Evolutionary conservation across 139 green algal species (phyloP), one percentile per base, ranked within the genome.

Genomic region (Ostreobium quekettii): DNA sequence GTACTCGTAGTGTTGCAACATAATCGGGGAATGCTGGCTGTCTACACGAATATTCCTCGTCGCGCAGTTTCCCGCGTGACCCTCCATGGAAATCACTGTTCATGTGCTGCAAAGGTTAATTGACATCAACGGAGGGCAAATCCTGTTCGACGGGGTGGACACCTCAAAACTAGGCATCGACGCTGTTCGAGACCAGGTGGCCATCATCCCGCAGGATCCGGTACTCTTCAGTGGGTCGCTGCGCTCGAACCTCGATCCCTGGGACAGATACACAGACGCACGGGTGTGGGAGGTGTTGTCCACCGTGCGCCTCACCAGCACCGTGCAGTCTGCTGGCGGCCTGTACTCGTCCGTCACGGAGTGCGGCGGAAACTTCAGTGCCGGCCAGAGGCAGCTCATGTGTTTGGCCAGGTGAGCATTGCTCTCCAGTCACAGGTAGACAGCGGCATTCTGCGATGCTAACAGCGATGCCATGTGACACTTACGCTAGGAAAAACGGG

Each of bases 151-250:
- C 65, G 86, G 82, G 1, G 24, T 90, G 29, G 85, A 97, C 74
- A 79, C 75, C 0, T 58, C 79, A 0, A 30, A n/a, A 2, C 61
- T 96, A 0, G 85, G 75, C 5, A 66, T 95, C 60, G 81, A 93
- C 47, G 72, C 74, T 15, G 82, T 96, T 58, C 74, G 90, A 5
- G 56, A 64, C 1, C 81, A 91, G 71, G 66, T 95, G 39, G 83
- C 88, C 38, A 90, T 95, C 76, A 95, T 95, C 53, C 88, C 88
- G 2, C 80, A 86, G 66, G 85, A 90, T 76, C 86, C 85, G 0
- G 80, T 92, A 62, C 76, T 95, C 8, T 93, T 95, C 78, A 86
- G 72, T 32, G 85, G 90, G 68, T 90, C 79, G 1, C 60, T 96
- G 35, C 76, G 90, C 29, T 76, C 58, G 56, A 93, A 95, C 72